Evolutionary conservation across 164 flowering plant species (phyloP).

Genomic region (Santalum album): DNA sequence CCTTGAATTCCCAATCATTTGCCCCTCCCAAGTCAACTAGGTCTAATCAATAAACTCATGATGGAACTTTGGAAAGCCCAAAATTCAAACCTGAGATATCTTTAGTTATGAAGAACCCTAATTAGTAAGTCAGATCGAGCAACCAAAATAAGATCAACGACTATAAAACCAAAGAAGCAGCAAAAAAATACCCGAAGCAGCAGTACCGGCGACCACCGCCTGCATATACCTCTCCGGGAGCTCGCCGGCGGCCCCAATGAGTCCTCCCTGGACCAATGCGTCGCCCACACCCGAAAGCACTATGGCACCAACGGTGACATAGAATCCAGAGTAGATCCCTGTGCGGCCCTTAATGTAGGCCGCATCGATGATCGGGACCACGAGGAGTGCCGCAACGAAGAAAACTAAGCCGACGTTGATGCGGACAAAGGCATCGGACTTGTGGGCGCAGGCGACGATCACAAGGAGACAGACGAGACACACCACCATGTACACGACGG

Average conservation of each 20-base stretch:
- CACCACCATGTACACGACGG: conserved; percentile 68
- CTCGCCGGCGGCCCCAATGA: conserved; percentile 90
- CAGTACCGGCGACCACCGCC: conserved; percentile 93
- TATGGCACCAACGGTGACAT: conserved; percentile 49
- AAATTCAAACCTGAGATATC: neutral
- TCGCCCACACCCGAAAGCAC: conserved; percentile 67
- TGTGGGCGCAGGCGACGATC: conserved; percentile 46
- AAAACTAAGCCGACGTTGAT: conserved; percentile 68
- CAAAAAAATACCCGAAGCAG: conserved; percentile 53
- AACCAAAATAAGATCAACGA: neutral
- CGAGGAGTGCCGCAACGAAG: conserved; percentile 46
- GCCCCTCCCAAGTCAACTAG: too few relatives aligned
- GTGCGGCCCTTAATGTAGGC: conserved; percentile 52
- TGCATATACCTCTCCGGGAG: conserved; percentile 91
- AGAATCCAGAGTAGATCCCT: conserved; percentile 59
- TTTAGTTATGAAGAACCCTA: too few relatives aligned
- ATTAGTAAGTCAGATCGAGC: neutral
- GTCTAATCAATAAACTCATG: too few relatives aligned
- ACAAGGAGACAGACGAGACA: conserved; percentile 36
- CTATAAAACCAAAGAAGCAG: too few relatives aligned
- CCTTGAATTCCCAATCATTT: too few relatives aligned
- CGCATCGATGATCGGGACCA: conserved; percentile 67
- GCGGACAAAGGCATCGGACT: conserved; percentile 33
- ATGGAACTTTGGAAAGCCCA: too few relatives aligned
- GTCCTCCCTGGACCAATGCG: conserved; percentile 76